Conservation (phyloP, 176 grass and related monocot species). For the Poa annua region DNA sequence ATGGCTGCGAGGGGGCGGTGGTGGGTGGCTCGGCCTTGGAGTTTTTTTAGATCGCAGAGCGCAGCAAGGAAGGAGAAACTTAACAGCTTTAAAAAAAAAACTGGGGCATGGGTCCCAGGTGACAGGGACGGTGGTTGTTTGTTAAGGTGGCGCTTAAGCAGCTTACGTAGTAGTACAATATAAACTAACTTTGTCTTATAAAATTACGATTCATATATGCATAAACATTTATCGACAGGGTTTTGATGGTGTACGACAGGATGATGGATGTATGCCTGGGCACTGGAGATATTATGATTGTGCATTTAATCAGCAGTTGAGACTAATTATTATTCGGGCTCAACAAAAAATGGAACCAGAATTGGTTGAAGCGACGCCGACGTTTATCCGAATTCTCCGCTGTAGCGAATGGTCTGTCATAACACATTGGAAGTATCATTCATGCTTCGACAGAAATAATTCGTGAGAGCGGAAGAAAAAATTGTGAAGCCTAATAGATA, state of each 20-base stretch:
- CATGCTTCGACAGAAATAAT: no score
- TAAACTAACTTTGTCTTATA: no score
- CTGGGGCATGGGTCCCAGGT: background rate
- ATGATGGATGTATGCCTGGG: background rate
- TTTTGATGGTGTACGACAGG: background rate
- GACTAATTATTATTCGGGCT: background rate
- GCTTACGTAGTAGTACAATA: no score
- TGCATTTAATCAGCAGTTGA: background rate
- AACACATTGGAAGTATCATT: no score
- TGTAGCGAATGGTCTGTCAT: background rate
- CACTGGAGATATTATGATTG: background rate
- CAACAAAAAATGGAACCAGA: background rate
- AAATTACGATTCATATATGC: no score
- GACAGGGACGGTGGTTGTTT: slow-evolving; percentile 6
- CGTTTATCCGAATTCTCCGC: background rate
- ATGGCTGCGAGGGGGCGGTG: slow-evolving; percentile 33
- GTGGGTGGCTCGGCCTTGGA: background rate
- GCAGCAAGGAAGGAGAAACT: slow-evolving; percentile 1
- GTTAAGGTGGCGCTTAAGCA: background rate
- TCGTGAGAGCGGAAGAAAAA: no score
- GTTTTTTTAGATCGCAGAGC: background rate
- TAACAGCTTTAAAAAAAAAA: background rate
- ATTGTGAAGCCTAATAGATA: no score
- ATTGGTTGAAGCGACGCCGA: background rate
- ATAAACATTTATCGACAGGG: no score